These are phyloP conservation scores for Protea cynaroides DNA, from an alignment of 164 flowering plant genomes.

Conservation along the genomic window DNA sequence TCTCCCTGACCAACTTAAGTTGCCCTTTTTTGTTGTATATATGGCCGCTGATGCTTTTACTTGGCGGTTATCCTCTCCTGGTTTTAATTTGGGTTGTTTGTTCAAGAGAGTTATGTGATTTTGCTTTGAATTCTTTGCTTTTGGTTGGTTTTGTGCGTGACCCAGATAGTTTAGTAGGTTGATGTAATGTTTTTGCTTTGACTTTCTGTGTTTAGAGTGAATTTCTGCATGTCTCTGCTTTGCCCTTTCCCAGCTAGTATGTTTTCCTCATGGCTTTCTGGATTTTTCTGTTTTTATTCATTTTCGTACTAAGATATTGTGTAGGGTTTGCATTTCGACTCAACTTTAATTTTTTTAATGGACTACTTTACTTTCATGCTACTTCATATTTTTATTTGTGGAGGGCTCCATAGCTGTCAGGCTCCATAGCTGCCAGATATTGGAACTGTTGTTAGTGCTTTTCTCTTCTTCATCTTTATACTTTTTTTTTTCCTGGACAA, in stretches of 20 bases:
- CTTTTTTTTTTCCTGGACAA: background rate
- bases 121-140: background rate
- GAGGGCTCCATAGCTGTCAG: background rate
- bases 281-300: background rate
- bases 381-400: background rate
- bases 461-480: background rate
- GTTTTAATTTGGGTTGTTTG: background rate
- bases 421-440: background rate
- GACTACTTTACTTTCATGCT: background rate
- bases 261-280: background rate
- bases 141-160: background rate
- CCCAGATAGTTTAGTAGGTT: background rate
- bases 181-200: background rate
- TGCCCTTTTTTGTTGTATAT: background rate
- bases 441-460: background rate
- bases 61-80: background rate
- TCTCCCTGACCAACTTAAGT: too few species aligned
- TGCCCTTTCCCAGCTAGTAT: background rate
- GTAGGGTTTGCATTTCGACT: background rate
- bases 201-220: slow-evolving; percentile 1
- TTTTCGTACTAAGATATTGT: background rate
- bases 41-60: background rate
- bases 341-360: background rate
- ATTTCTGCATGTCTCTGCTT: background rate
- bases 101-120: background rate